Percentiles rank a stretch among this genome's conserved stretches.
phyloP scores from a whole-genome alignment of 176 grass and related monocot genomes.

The Cymbopogon citratus region DNA sequence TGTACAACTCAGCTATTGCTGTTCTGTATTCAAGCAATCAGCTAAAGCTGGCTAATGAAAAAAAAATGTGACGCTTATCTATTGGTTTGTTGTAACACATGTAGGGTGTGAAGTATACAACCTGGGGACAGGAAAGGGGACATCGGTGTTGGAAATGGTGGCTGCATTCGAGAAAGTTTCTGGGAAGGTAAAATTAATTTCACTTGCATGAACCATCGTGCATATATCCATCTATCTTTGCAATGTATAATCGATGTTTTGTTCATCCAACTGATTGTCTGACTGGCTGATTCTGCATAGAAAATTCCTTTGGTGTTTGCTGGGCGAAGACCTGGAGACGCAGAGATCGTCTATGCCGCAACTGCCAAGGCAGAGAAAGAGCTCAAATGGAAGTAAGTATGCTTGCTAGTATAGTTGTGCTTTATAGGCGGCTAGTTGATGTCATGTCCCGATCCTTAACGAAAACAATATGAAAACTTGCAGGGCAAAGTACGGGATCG shows the following conservation, averaged over 20 bases:
- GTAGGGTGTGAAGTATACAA: constrained; percentile 83
- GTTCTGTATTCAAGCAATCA: not conserved
- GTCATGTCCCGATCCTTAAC: not conserved
- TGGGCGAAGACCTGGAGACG: constrained; percentile 72
- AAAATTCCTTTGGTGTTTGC: not conserved
- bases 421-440: not conserved
- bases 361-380: constrained; percentile 72
- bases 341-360: constrained; percentile 63
- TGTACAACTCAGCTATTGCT: not conserved
- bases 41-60: not conserved
- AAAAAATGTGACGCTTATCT: not conserved
- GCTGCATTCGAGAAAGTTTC: constrained; percentile 66
- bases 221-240: not conserved
- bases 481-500: constrained; percentile 76
- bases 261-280: too few species aligned
- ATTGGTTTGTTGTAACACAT: not conserved
- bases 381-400: constrained; percentile 76
- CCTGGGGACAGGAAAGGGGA: constrained; percentile 76
- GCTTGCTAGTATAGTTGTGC: too few species aligned
- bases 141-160: constrained; percentile 71
- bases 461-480: not conserved
- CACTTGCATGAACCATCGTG: not conserved
- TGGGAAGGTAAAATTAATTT: constrained; percentile 43
- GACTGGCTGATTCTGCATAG: too few species aligned
- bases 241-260: too few species aligned